phyloP scores from a whole-genome alignment of 352 stramenopile genomes.

The Hyaloperonospora brassicae region DNA sequence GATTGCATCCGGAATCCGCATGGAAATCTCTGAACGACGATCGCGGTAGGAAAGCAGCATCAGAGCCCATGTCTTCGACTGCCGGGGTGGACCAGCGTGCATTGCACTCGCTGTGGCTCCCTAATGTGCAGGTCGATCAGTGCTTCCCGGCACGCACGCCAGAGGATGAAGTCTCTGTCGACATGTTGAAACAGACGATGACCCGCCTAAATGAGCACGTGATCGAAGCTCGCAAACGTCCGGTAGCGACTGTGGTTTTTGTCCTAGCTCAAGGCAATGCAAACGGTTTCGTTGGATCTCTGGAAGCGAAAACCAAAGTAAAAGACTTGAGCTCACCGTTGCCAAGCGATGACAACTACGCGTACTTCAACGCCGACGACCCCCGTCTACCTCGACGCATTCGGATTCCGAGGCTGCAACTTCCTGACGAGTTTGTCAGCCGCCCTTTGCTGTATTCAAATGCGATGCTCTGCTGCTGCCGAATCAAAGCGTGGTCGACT shows the following conservation, averaged over 20 bases:
- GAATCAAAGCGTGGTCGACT: slow-evolving; percentile 58
- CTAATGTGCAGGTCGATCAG: slow-evolving; percentile 29
- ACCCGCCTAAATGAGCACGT: slow-evolving; percentile 27
- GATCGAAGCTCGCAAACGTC: slow-evolving; percentile 28
- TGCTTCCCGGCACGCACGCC: slow-evolving; percentile 23
- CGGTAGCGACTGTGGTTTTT: slow-evolving; percentile 61
- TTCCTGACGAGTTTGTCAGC: slow-evolving; percentile 60
- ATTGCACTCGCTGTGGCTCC: slow-evolving; percentile 41
- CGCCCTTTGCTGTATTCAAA: slow-evolving; percentile 51
- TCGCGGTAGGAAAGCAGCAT: slow-evolving; percentile 5
- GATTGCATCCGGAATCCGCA: slow-evolving; percentile 39
- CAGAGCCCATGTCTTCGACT: slow-evolving; percentile 20
- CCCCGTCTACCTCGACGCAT: slow-evolving; percentile 54
- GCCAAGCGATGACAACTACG: slow-evolving; percentile 44
- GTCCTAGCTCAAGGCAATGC: slow-evolving; percentile 55
- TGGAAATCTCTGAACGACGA: slow-evolving; percentile 46
- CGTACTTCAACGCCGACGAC: slow-evolving; percentile 70
- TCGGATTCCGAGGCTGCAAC: slow-evolving; percentile 56
- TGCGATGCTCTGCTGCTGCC: slow-evolving; percentile 68
- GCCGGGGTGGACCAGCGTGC: slow-evolving; percentile 28
- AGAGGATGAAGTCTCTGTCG: slow-evolving; percentile 15
- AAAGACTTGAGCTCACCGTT: slow-evolving; percentile 29
- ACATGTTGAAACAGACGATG: slow-evolving; percentile 25
- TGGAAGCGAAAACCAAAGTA: slow-evolving; percentile 47
- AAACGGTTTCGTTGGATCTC: slow-evolving; percentile 48